Percentiles rank a stretch among this genome's conserved stretches.
phyloP scores from a whole-genome alignment of 164 flowering plant genomes.

The Chimonanthus salicifolius region DNA sequence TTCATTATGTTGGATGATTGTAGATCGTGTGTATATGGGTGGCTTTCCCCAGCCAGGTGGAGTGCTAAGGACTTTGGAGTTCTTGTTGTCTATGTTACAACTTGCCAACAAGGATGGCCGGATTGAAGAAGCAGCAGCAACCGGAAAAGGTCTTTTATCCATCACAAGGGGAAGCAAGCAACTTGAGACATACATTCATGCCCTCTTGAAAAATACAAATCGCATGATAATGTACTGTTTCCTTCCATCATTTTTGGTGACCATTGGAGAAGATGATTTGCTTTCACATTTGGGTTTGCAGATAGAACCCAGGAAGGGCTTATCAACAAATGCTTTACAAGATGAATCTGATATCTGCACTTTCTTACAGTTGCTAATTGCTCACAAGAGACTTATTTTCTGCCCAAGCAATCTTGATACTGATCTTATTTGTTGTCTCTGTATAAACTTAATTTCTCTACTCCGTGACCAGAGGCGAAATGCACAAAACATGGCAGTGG shows the following conservation, averaged over 20 bases:
- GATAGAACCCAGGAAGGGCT: constrained; percentile 50
- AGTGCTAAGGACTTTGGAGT: constrained; percentile 75
- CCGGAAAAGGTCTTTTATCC: constrained; percentile 78
- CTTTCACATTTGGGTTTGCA: constrained; percentile 67
- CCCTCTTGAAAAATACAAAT: constrained; percentile 84
- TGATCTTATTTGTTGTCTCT: constrained; percentile 87
- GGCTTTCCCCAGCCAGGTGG: constrained; percentile 84
- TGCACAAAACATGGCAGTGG: constrained; percentile 65
- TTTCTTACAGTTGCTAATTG: constrained; percentile 78
- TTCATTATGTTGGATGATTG: constrained; percentile 86
- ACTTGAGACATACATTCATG: constrained; percentile 83
- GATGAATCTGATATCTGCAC: constrained; percentile 76
- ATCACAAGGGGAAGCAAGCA: constrained; percentile 84
- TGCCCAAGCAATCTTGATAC: constrained; percentile 91
- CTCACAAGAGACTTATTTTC: constrained; percentile 76
- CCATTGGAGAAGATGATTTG: constrained; percentile 80
- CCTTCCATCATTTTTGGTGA: constrained; percentile 74
- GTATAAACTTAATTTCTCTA: constrained; percentile 80
- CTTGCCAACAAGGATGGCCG: constrained; percentile 95
- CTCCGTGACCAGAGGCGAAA: constrained; percentile 58
- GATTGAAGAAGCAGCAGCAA: constrained; percentile 71
- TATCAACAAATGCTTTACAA: constrained; percentile 19
- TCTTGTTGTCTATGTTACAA: constrained; percentile 91
- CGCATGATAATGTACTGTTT: constrained; percentile 91
- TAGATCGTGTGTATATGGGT: constrained; percentile 96